Evolutionary conservation across 306 rosid genomes (phyloP), one percentile per base, ranked within the genome.

Genomic region (Prunus davidiana): DNA sequence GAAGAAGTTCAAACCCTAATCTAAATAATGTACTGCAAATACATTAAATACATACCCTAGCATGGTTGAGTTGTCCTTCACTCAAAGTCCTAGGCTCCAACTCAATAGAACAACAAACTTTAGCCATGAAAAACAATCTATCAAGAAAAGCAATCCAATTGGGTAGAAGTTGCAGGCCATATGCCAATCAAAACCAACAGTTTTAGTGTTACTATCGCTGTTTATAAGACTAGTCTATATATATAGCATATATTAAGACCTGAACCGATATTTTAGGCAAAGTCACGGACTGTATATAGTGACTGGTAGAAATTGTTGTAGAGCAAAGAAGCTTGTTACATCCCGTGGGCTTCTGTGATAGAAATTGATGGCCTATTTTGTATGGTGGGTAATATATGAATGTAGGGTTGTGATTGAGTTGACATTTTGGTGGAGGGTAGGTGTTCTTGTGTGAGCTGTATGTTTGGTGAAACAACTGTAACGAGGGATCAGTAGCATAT

Each of bases 61-160:
- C 94, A 74, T 84, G 87, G 67, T 82, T 72, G 82, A 93, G 88
- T 61, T 90, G 88, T 47, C 72, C 83, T 85, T 62, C 82, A 55
- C 78, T 90, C 65, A 93, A 75, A 61, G 98, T 93, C 82, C 78
- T 87, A 34, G 96, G 97, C 89, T 93, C 97, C 72, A 81, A 8
- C 65, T 93, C 98, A 80, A 93, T 90, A 81, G 94, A 56, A 81
- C 93, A 88, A 66, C 84, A 67, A 4, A 73, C 61, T n/a, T 81
- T 82, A 50, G 89, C 90, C 91, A 91, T 86, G 20, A 10, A 55
- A 11, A 20, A 71, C 14, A 62, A 62, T 75, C 69, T 77, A 57
- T 19, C 63, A 9, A 66, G 57, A 82, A 71, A 50, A 66, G 57
- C 83, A 71, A 50, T 20, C 65, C 75, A 74, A 76, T 56, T 64